These are phyloP conservation scores for Fusarium sp. DNA, from an alignment of 2,329 filamentous ascomycete species.

Conservation along the genomic window DNA sequence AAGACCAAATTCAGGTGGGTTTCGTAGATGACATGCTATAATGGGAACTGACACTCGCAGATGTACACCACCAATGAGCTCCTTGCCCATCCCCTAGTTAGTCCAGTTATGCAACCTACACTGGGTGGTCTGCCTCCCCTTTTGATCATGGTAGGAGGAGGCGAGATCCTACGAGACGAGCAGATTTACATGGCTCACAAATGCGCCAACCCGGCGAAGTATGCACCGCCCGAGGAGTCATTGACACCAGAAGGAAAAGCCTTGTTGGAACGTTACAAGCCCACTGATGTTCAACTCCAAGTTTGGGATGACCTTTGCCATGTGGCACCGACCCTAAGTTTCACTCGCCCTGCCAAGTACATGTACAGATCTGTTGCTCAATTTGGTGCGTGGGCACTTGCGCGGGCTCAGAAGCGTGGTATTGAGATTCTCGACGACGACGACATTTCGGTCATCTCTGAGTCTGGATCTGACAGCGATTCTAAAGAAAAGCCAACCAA, in stretches of 20 bases:
- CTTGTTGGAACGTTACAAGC: slow-evolving; percentile 74
- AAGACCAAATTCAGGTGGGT: slow-evolving; percentile 89
- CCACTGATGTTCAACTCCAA: slow-evolving; percentile 93
- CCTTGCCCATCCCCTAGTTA: slow-evolving; percentile 88
- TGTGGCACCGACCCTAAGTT: slow-evolving; percentile 91
- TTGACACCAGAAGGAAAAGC: slow-evolving; percentile 73
- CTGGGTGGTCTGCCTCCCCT: slow-evolving; percentile 91
- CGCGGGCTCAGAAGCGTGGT: slow-evolving; percentile 80
- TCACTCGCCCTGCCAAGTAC: slow-evolving; percentile 93
- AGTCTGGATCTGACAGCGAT: slow-evolving; percentile 59
- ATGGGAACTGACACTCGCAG: slow-evolving; percentile 55
- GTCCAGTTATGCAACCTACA: slow-evolving; percentile 87
- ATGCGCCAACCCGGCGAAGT: slow-evolving; percentile 83
- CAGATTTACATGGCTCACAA: slow-evolving; percentile 97
- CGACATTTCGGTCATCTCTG: slow-evolving; percentile 78
- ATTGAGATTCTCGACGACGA: slow-evolving; percentile 89
- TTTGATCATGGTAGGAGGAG: slow-evolving; percentile 87
- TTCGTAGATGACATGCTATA: neutral
- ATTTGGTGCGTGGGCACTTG: slow-evolving; percentile 92
- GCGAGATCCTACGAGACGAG: slow-evolving; percentile 90
- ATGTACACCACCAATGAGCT: slow-evolving; percentile 86
- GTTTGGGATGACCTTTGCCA: slow-evolving; percentile 97
- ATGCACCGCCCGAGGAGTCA: slow-evolving; percentile 74
- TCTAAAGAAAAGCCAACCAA: slow-evolving; percentile 40
- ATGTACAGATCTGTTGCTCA: slow-evolving; percentile 95